Conservation (phyloP, 495 filamentous ascomycete genomes). For the Lasiosphaeriaceae sp. region DNA sequence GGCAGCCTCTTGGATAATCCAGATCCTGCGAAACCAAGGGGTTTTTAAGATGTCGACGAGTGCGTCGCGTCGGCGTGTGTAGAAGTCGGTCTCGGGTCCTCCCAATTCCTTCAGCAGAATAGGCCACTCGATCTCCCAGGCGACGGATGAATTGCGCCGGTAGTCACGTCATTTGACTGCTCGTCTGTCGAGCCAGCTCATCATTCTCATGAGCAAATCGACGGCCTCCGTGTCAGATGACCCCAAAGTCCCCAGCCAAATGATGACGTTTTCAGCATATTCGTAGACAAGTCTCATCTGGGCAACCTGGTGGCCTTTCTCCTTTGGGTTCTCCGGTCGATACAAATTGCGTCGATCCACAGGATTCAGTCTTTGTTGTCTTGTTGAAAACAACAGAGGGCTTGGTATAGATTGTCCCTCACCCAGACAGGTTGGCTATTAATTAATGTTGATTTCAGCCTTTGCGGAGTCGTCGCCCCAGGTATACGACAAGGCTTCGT, state of each 20-base stretch:
- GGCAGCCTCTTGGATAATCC: slow-evolving; percentile 21
- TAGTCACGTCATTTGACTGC: background rate
- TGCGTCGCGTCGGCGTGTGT: slow-evolving; percentile 10
- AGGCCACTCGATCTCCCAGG: background rate
- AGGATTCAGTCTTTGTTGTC: slow-evolving; percentile 2
- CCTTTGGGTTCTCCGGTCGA: slow-evolving; percentile 12
- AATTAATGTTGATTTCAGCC: background rate
- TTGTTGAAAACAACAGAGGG: background rate
- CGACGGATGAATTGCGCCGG: background rate
- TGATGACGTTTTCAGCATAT: slow-evolving; percentile 1
- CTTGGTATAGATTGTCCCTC: slow-evolving; percentile 3
- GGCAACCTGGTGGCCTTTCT: slow-evolving; percentile 11
- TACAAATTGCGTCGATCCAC: slow-evolving; percentile 19
- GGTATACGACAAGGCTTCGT: slow-evolving; percentile 31
- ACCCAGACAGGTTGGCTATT: background rate
- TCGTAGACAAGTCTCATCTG: slow-evolving; percentile 11
- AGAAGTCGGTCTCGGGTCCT: background rate
- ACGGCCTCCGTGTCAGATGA: background rate
- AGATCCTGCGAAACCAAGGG: slow-evolving; percentile 20
- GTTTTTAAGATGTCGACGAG: background rate
- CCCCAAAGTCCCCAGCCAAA: slow-evolving; percentile 6
- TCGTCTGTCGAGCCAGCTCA: background rate
- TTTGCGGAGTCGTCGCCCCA: slow-evolving; percentile 21
- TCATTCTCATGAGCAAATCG: background rate
- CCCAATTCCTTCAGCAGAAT: background rate